Evolutionary conservation across 2,329 filamentous ascomycete species (phyloP), one percentile per base, ranked within the genome.

Genomic region (Calcarisporium arbuscula): DNA sequence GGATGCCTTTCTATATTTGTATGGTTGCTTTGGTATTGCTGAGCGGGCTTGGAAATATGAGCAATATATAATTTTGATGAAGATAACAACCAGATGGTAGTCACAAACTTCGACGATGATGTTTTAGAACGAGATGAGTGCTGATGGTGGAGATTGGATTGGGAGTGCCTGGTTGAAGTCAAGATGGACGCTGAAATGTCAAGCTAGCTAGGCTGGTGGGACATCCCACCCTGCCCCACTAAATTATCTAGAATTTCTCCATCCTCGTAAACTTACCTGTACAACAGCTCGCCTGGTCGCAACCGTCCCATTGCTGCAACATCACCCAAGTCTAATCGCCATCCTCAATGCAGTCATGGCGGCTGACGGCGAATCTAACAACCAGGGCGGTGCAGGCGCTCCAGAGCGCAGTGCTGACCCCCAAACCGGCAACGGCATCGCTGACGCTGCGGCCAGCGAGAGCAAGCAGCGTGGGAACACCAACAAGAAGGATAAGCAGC

Each of bases 281-380:
- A n/a, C n/a, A 22, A 18, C 31, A 19, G 22, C 16, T 36, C 39
- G 41, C 31, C 29, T 10, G 10, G 4, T 25, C 14, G 22, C 10
- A 25, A 14, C 14, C 10, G 22, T 25, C 14, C 10, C 10, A 25
- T 3, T 25, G 14, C 15, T 21, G 18, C 18, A 20, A 12, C 23
- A 33, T 14, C 16, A 23, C 22, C 19, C 26, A 34, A 32, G 34
- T 35, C 33, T 30, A 25, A 26, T 34, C 16, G 21, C 17, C 31
- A 19, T 30, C 10, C 30, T 40, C 47, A 41, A 58, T 59, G 54
- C 49, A 50, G 47, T 28, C 39, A 59, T 59, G 56, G 54, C 52
- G 43, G 46, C 48, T 45, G 45, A 44, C 44, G 46, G 51, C 38
- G 54, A 56, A 37, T 36, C 45, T 51, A 39, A 47, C 53, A 44